Evolutionary conservation across 148 eudicot genomes (phyloP), one percentile per base, ranked within the genome.

Genomic region (Diospyros kaki): DNA sequence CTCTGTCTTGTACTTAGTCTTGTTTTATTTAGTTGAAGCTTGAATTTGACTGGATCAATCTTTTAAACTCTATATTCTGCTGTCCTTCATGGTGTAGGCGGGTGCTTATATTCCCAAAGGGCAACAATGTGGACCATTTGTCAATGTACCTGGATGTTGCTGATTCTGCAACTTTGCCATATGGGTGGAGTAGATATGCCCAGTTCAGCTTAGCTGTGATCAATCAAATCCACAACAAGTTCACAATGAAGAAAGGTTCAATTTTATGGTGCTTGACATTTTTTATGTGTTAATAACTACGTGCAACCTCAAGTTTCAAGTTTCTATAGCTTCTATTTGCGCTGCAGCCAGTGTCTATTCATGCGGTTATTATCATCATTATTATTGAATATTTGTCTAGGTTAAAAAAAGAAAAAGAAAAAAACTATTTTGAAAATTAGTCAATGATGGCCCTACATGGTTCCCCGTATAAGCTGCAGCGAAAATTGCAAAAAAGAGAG

Each of bases 171-270:
- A 81, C 70, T 58, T 74, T 86, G 81, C 89, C 86, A 4, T 86
- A 83, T 68, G 89, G 89, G 58, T 86, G 89, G 89, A 83, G 84
- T 76, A 78, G 89, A 69, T 79, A 86, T 62, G 84, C 89, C 56
- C 86, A 86, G 50, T 86, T 86, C 67, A 86, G 86, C 78, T 81
- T 86, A 77, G 82, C 81, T 46, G 81, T 86, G 51, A 62, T 81
- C 73, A 86, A 86, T 83, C 89, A 83, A 81, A 28, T 68, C 39
- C 81, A 86, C 63, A 64, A 51, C 81, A 83, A 86, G 81, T 83
- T 69, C 58, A 75, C 89, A 13, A 50, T 86, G 70, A 83, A 80
- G 58, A 86, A 86, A 86, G 89, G 86, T 86, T 17, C n/a, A 58
- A 9, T 28, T 12, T 52, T 62, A 53, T 51, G 59, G 11, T 64